Percentiles rank a stretch among this genome's conserved stretches.
Evolutionary conservation across 1,284 basidiomycete genomes (phyloP).

Genomic region (Ceraceosorus guamensis): DNA sequence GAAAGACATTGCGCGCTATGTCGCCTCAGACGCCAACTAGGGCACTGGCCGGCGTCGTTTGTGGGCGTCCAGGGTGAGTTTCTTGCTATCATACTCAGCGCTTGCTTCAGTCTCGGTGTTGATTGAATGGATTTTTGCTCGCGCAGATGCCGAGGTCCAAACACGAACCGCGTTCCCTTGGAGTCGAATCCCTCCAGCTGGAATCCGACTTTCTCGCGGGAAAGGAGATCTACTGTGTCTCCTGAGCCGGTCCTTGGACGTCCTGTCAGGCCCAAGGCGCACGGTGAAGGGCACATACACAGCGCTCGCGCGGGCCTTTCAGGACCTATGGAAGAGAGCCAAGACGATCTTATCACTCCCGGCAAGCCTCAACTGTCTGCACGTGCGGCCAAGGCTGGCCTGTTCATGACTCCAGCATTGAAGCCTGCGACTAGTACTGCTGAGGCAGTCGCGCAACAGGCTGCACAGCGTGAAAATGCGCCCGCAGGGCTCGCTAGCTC

Average conservation of each 20-base stretch:
- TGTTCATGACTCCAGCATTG: neutral
- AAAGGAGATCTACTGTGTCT: neutral
- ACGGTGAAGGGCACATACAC: neutral
- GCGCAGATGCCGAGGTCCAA: neutral
- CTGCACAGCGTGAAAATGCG: neutral
- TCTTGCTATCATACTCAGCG: neutral
- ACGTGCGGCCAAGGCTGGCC: neutral
- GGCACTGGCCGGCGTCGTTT: neutral
- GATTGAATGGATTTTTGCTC: neutral
- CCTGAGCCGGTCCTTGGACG: neutral
- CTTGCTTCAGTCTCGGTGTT: too few species aligned
- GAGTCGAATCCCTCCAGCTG: neutral
- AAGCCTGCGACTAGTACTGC: neutral
- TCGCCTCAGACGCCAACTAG: constrained; percentile 15
- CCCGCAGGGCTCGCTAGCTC: neutral
- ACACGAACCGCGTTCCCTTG: neutral
- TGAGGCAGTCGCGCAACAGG: neutral
- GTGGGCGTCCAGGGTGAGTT: constrained; percentile 2
- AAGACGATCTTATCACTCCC: neutral
- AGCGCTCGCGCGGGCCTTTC: neutral
- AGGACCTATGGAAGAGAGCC: neutral
- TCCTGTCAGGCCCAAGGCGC: neutral
- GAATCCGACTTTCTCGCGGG: neutral
- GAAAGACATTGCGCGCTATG: constrained; percentile 23
- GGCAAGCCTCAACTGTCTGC: neutral